Conservation (phyloP, 768 basidiomycete species). For the Trametes meyenii region DNA sequence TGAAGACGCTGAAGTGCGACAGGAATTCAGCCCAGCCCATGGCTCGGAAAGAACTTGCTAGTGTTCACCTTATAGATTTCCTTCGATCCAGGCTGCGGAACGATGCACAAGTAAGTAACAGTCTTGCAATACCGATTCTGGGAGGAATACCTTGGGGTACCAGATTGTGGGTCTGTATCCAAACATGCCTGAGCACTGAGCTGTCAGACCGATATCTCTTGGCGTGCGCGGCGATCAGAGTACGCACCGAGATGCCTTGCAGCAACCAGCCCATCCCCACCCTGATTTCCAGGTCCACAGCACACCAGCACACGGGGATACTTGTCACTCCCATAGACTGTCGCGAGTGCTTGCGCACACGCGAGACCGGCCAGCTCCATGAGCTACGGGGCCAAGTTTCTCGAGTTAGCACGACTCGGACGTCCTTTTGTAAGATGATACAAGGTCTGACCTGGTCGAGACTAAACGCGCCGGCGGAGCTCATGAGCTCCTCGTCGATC, state of each 20-base stretch:
- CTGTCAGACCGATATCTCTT: too few species aligned
- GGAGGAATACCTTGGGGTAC: conserved; percentile 78
- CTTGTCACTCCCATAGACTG: conserved; percentile 67
- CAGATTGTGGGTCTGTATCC: conserved; percentile 89
- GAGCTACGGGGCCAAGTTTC: conserved; percentile 50
- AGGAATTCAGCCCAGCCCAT: not conserved
- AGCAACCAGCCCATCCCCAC: conserved; percentile 95
- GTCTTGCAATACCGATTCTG: not conserved
- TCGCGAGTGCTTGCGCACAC: conserved; percentile 86
- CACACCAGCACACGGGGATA: conserved; percentile 87
- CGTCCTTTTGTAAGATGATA: not conserved
- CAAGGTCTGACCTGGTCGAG: conserved; percentile 73
- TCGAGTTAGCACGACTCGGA: not conserved
- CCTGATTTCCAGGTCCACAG: conserved; percentile 98
- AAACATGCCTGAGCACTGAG: conserved; percentile 71
- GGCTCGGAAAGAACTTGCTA: not conserved
- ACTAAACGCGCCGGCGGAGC: conserved; percentile 84
- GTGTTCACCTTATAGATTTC: conserved; percentile 87
- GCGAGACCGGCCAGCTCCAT: conserved; percentile 97
- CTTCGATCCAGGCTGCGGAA: conserved; percentile 80
- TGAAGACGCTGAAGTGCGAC: conserved; percentile 61
- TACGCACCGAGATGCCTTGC: conserved; percentile 83
- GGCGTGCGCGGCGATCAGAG: not conserved
- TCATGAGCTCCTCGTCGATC: conserved; percentile 98
- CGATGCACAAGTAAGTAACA: too few species aligned